Evolutionary conservation across 768 basidiomycete species (phyloP), one percentile per base, ranked within the genome.

Genomic region (Mycena olivaceomarginata): DNA sequence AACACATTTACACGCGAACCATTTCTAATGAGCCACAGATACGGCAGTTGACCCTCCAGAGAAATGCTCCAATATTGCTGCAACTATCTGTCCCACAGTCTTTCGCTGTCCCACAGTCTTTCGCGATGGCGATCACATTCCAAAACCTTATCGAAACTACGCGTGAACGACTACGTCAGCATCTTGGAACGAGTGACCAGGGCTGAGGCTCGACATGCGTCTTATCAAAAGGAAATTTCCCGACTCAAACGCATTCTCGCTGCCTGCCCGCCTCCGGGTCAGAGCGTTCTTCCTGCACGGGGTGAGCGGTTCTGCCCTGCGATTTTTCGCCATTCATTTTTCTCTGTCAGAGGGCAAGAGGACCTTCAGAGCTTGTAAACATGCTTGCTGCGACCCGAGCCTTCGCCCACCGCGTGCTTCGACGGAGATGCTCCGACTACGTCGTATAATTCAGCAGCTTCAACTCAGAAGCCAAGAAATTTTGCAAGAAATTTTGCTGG

Each of bases 381-480:
- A 70, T 43, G 70, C 70, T 4, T 76, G 78, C 37, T 79, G 74
- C 37, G 60, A 76, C 40, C 18, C 71, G 5, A 60, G 64, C 40
- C 3, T 62, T 7, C 53, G n/a, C 31, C 67, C 64, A 2, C 41
- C 60, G 40, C 60, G 72, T 13, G 74, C 60, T 39, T 75, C 71
- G n/a, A 51, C 70, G 5, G 78, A 79, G 40, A 72, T 70, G 70
- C 66, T 73, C 20, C 78, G 78, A 25, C 48, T 76, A 4, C 65
- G 67, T 5, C 70, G 71, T 16, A 41, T 73, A 16, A 22, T 76
- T 22, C 66, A 48, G 45, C 41, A 60, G 4, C 64, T 79, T 16
- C 43, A 66, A 57, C 43, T 31, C 53, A 53, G 56, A 63, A 18
- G 16, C 40, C 67, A 40, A 16, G 46, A 69, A 25, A 56, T 79